Evolutionary conservation across 2,329 filamentous ascomycete genomes (phyloP), one percentile per base, ranked within the genome.

Genomic region (Trichoderma afroharzianum): DNA sequence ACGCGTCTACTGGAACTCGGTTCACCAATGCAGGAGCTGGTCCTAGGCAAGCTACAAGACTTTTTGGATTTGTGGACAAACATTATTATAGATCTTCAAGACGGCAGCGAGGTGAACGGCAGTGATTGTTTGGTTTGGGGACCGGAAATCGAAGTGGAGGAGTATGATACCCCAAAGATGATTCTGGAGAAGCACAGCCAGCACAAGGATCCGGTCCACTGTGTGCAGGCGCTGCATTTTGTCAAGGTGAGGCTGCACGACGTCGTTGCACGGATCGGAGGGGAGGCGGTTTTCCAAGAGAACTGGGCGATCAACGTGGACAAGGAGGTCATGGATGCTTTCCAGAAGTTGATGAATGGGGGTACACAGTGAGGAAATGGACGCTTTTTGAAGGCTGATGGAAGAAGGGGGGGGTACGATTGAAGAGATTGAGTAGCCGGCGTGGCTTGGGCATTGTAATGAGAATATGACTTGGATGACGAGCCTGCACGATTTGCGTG

Each of bases 251-350:
- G 89, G 68, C 78, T 96, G 39, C 84, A 88, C 70, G 83, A 85
- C 15, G 82, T 91, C 6, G 87, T 94, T 24, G 82, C 83, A 64
- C 82, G 84, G 4, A 85, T 85, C 4, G 93, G 93, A 2, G 92
- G 92, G 0, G 87, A 91, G 75, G 84, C 87, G 63, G 82, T 78
- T 3, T 95, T 96, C 79, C 86, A 91, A 78, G 85, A 88, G 70
- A 85, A 91, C 64, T 95, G 91, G 88, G 81, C 90, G 15, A 85
- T 85, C n/a, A 92, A 94, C 73, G 92, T 96, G 30, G 93, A 96
- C 79, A 86, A 85, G 75, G 90, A 94, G 72, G 87, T 95, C 18
- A 76, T 95, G 73, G 83, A 83, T 12, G 88, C 85, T n/a, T 95
- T 94, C 78, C 77, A 78, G 68, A 74, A 75, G 15, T 75, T 82